Evolutionary conservation across 2,329 filamentous ascomycete species (phyloP).

Genomic region (Apiospora phragmitis): DNA sequence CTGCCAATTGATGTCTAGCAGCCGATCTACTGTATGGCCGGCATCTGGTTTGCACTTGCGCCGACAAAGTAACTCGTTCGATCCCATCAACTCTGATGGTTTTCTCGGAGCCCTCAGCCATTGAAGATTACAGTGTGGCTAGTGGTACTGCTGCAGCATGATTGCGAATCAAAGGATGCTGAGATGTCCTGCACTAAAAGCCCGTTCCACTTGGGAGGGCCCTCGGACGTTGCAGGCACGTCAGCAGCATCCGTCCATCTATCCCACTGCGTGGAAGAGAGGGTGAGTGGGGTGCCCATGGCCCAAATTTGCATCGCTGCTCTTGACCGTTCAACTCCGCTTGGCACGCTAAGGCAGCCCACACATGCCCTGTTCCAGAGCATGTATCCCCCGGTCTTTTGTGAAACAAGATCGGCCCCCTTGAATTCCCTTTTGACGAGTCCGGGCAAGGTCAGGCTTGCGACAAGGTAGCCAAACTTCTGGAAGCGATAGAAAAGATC

Average conservation of each 20-base stretch:
- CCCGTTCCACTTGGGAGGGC: constrained; percentile 22
- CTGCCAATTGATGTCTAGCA: neutral
- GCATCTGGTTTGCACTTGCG: constrained; percentile 6
- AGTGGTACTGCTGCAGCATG: constrained; percentile 18
- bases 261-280: neutral
- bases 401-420: constrained; percentile 53
- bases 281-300: constrained; percentile 13
- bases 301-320: constrained; percentile 19
- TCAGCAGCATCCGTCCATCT: constrained; percentile 18
- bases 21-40: neutral
- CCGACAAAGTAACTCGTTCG: constrained; percentile 7
- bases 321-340: constrained; percentile 10
- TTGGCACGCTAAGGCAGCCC: constrained; percentile 26
- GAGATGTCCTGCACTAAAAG: constrained; percentile 18
- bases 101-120: constrained; percentile 17
- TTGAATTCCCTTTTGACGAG: constrained; percentile 45
- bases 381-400: constrained; percentile 40
- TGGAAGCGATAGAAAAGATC: constrained; percentile 39
- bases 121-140: constrained; percentile 25
- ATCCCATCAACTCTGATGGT: constrained; percentile 16
- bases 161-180: constrained; percentile 23
- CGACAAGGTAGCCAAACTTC: constrained; percentile 42
- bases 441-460: constrained; percentile 46
- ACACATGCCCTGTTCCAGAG: constrained; percentile 37
- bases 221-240: constrained; percentile 26